Percentiles rank a stretch among this genome's conserved stretches.
Evolutionary conservation across 116 monocot genomes (phyloP).

Genomic region (Zostera marina): DNA sequence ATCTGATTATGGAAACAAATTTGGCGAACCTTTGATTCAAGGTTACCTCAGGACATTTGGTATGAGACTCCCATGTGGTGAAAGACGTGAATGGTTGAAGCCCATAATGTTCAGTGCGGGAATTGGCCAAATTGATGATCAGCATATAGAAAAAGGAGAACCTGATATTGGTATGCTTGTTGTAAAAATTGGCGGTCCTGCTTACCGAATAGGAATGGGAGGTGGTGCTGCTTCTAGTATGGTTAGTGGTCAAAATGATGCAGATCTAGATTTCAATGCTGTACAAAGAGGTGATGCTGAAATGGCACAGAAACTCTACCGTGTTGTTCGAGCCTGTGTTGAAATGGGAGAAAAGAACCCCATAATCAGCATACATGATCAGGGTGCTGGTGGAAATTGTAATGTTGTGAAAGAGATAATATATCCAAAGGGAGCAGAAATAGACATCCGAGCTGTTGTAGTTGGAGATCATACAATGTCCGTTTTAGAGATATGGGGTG

Average conservation of each 20-base stretch:
- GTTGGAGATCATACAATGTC: constrained; percentile 96
- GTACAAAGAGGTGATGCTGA: constrained; percentile 98
- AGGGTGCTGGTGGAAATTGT: constrained; percentile 96
- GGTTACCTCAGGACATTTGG: constrained; percentile 86
- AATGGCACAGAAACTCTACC: constrained; percentile 95
- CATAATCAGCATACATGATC: constrained; percentile 95
- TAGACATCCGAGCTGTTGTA: constrained; percentile 68
- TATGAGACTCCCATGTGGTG: constrained; percentile 59
- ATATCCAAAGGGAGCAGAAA: constrained; percentile 87
- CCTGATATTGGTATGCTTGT: constrained; percentile 86
- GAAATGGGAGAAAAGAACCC: constrained; percentile 86
- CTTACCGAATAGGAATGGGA: constrained; percentile 94
- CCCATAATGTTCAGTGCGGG: constrained; percentile 97
- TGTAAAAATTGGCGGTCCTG: constrained; percentile 94
- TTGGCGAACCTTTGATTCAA: constrained; percentile 93
- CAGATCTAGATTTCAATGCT: constrained; percentile 94
- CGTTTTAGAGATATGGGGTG: constrained; percentile 96
- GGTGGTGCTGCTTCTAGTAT: constrained; percentile 98
- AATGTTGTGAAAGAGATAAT: constrained; percentile 99
- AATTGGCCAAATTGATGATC: constrained; percentile 77
- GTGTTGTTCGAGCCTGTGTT: constrained; percentile 74
- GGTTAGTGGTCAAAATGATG: constrained; percentile 95
- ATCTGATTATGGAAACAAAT: constrained; percentile 95
- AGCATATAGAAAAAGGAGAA: constrained; percentile 69
- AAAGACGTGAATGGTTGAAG: constrained; percentile 92